Evolutionary conservation across 1,139 yeast species (phyloP).

Genomic region (Geotrichum histeridarum): DNA sequence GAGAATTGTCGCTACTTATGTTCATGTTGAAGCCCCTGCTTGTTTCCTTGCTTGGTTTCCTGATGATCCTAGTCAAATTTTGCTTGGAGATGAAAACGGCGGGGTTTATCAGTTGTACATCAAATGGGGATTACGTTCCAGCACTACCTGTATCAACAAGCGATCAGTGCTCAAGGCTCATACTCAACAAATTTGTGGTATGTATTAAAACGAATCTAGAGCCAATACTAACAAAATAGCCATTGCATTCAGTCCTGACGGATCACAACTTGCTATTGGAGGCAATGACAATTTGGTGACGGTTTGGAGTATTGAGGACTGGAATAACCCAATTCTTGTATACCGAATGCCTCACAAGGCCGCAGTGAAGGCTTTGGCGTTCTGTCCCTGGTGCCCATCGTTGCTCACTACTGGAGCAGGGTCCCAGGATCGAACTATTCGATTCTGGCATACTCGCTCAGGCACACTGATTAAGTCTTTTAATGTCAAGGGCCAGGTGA

Average conservation of each 20-base stretch:
- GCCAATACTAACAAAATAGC: constrained; percentile 35
- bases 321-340: constrained; percentile 42
- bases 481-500: constrained; percentile 59
- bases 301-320: constrained; percentile 54
- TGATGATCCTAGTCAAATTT: constrained; percentile 39
- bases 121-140: constrained; percentile 24
- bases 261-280: constrained; percentile 58
- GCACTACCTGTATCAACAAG: constrained; percentile 24
- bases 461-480: constrained; percentile 56
- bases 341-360: constrained; percentile 59
- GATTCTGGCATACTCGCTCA: constrained; percentile 67
- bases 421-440: constrained; percentile 56
- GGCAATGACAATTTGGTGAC: constrained; percentile 69
- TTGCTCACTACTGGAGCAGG: constrained; percentile 82
- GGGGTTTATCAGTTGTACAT: constrained; percentile 44
- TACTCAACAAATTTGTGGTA: constrained; percentile 20
- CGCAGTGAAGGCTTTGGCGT: constrained; percentile 76
- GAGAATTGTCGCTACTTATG: constrained; percentile 29
- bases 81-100: constrained; percentile 70
- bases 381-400: constrained; percentile 74
- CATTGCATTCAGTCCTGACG: constrained; percentile 48
- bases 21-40: constrained; percentile 42
- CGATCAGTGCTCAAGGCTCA: constrained; percentile 26
- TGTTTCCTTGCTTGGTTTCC: constrained; percentile 64
- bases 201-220: background rate